phyloP scores from a whole-genome alignment of 2,329 filamentous ascomycete species.

The Westerdykella sp. region DNA sequence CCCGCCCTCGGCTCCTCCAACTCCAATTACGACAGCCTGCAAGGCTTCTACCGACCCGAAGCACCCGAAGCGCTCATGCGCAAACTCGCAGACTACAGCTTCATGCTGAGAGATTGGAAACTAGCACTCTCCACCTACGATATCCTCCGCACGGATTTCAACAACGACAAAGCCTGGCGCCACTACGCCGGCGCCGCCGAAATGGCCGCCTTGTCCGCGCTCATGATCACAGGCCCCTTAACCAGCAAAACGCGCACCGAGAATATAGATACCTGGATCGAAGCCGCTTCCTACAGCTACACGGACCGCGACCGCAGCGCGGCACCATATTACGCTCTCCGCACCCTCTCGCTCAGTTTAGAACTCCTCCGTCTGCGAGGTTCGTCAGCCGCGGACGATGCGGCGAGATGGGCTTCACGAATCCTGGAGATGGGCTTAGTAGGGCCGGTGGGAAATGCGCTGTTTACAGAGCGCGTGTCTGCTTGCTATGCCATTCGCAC shows the following conservation, averaged over 20 bases:
- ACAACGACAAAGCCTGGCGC: constrained; percentile 93
- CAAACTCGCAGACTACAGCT: constrained; percentile 88
- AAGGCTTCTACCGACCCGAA: constrained; percentile 79
- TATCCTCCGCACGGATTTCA: constrained; percentile 78
- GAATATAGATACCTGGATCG: constrained; percentile 77
- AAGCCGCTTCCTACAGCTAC: constrained; percentile 89
- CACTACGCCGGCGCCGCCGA: constrained; percentile 92
- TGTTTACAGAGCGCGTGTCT: constrained; percentile 80
- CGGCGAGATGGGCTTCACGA: constrained; percentile 75
- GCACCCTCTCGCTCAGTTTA: constrained; percentile 67
- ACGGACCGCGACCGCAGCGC: constrained; percentile 65
- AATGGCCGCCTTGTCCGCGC: constrained; percentile 81
- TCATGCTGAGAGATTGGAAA: constrained; percentile 97
- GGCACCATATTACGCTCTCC: constrained; percentile 71
- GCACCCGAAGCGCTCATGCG: constrained; percentile 85
- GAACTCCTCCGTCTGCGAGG: constrained; percentile 80
- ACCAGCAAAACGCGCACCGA: constrained; percentile 73
- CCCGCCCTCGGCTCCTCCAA: constrained; percentile 44
- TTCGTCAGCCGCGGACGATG: constrained; percentile 75
- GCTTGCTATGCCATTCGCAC: constrained; percentile 73
- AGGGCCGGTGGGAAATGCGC: constrained; percentile 68
- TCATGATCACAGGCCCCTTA: constrained; percentile 67
- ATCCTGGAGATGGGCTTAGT: constrained; percentile 69
- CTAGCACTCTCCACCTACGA: constrained; percentile 89
- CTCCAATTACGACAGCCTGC: constrained; percentile 70